These are phyloP conservation scores for Collybia nuda DNA, from an alignment of 768 basidiomycete genomes.

Conservation along the genomic window DNA sequence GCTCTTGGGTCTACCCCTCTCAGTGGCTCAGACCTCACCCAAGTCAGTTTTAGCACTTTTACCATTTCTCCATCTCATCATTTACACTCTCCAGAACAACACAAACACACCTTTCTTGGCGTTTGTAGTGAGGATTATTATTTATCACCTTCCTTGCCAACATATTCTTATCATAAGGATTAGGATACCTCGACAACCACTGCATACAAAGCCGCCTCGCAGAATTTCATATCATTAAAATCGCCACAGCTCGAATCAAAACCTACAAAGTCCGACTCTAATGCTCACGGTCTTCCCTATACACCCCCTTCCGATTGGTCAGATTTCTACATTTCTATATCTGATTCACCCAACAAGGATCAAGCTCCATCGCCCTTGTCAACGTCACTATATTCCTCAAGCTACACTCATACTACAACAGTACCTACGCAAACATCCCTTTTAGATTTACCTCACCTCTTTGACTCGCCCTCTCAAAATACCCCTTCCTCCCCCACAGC, in stretches of 20 bases:
- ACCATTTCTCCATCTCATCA: not conserved
- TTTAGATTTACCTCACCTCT: not conserved
- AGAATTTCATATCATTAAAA: not conserved
- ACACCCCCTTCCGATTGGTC: too few relatives aligned
- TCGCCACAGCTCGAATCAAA: too few relatives aligned
- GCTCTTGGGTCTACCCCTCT: slow-evolving; percentile 8
- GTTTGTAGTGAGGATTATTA: not conserved
- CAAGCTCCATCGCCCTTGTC: too few relatives aligned
- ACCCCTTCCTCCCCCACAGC: slow-evolving; percentile 3
- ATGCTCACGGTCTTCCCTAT: too few relatives aligned
- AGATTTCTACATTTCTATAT: too few relatives aligned
- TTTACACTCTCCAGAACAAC: slow-evolving; percentile 4
- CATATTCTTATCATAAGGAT: not conserved
- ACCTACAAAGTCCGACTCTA: too few relatives aligned
- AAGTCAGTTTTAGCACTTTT: slow-evolving; percentile 6
- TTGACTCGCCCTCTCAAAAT: not conserved
- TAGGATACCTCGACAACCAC: slow-evolving; percentile 7
- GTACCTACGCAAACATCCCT: too few relatives aligned
- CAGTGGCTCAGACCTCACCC: slow-evolving; percentile 20
- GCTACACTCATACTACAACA: too few relatives aligned
- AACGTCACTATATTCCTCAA: too few relatives aligned
- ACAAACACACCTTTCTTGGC: slow-evolving; percentile 1
- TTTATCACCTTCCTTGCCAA: not conserved
- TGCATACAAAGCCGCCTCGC: not conserved
- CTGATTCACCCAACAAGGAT: too few relatives aligned